Base-by-base conservation (phyloP, 2,329 filamentous ascomycete genomes). In the Fusarium concolor region DNA sequence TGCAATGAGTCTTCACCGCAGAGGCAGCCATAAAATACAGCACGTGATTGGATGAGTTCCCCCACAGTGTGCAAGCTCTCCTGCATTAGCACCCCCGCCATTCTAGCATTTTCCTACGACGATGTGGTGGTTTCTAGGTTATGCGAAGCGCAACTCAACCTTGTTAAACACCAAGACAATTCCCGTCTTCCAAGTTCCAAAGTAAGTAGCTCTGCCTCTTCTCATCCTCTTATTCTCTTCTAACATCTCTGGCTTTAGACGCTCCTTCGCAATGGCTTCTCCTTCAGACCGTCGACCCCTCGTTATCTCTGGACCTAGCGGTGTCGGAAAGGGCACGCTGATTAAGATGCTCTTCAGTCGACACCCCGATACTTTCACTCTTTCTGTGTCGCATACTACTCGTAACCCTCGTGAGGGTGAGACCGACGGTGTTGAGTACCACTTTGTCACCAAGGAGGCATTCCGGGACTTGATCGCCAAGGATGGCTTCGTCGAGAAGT, bases 271-370 rank as follows among this genome's bases (percentile, higher is more conserved):
- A 61, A 74, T 74, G 72, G 65, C 71, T 56, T 68, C 45, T 39
- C 81, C 83, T 15, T 70, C 80, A 54, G 84, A 87, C 75, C 79
- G 80, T 70, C 86, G 87, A 31, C 92, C 91, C 15, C 84, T 95
- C 74, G 89, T 96, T 73, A 91, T 96, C 79, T 93, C 89, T 47
- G 92, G 92, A 56, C 92, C 92, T 65, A 91, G 88, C 12, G 92
- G 92, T 77, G 88, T 92, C 46, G 92, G 92, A 71, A 96, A 96
- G 81, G 92, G 90, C 73, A 96, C 92, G 18, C 88, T 95, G 67
- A 89, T 92, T 79, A 89, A 89, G 76, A 84, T 87, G 49, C 88
- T 95, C 49, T 91, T 93, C 76, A 81, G 85, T 44, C 73, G 76
- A 59, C 81, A 86, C 78, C 83, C 83, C 22, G 81, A 85, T 45